phyloP scores from a whole-genome alignment of 768 basidiomycete species.

The Suillus brevipes region DNA sequence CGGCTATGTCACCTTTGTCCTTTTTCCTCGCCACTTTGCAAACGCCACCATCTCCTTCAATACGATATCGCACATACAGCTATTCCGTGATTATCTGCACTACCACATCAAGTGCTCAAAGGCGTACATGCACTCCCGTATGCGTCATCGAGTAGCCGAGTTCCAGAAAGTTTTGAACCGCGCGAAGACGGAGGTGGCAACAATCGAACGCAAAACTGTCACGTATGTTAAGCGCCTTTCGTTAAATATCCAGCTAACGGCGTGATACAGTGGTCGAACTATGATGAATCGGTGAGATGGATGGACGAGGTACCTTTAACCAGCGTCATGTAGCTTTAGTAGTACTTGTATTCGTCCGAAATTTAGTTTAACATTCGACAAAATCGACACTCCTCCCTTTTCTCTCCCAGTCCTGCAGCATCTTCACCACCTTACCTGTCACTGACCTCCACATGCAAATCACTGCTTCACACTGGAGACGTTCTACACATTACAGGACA shows the following conservation, averaged over 20 bases:
- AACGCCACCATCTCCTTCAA: slow-evolving; percentile 63
- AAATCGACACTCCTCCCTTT: background rate
- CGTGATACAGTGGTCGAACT: slow-evolving; percentile 51
- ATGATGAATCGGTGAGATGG: slow-evolving; percentile 49
- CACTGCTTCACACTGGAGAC: background rate
- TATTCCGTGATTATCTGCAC: slow-evolving; percentile 98
- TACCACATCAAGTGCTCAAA: slow-evolving; percentile 99
- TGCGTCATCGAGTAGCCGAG: slow-evolving; percentile 90
- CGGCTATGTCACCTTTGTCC: slow-evolving; percentile 96
- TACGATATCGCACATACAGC: slow-evolving; percentile 92
- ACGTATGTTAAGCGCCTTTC: slow-evolving; percentile 49
- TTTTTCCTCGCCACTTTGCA: slow-evolving; percentile 94
- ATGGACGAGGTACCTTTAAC: background rate
- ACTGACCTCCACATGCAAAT: background rate
- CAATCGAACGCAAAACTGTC: slow-evolving; percentile 86
- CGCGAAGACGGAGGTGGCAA: slow-evolving; percentile 88
- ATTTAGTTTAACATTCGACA: too few species aligned
- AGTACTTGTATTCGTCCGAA: background rate
- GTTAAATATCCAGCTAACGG: slow-evolving; percentile 12
- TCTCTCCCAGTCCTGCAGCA: background rate
- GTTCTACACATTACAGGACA: background rate
- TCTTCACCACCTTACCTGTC: background rate
- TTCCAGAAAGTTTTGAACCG: slow-evolving; percentile 96
- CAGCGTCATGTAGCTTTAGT: slow-evolving; percentile 1
- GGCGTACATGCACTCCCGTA: slow-evolving; percentile 98